Conservation (phyloP, 2,329 filamentous ascomycete genomes). For the Neopestalotiopsis rosae region DNA sequence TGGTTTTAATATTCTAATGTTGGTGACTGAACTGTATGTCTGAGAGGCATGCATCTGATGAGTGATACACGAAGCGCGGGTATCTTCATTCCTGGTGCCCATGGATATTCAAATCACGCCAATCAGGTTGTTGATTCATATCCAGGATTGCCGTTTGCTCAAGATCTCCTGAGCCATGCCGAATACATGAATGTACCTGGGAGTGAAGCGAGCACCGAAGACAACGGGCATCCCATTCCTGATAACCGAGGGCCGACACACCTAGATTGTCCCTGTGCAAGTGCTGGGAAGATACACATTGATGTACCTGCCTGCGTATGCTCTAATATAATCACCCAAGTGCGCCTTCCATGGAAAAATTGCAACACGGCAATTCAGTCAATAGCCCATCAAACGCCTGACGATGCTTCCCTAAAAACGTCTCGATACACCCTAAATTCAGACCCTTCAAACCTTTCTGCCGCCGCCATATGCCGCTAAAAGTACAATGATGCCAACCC, state of each 20-base stretch:
- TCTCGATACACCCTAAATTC: neutral
- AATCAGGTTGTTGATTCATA: no score
- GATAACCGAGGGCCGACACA: no score
- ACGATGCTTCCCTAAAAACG: neutral
- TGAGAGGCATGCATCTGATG: neutral
- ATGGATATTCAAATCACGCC: no score
- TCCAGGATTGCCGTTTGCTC: no score
- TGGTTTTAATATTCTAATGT: neutral
- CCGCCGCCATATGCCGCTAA: neutral
- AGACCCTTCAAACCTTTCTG: neutral
- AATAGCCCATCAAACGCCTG: neutral
- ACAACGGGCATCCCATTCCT: no score
- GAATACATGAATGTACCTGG: no score
- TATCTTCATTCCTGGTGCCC: neutral
- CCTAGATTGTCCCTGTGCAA: no score
- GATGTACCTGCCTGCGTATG: no score
- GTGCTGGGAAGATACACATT: no score
- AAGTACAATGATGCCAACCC: neutral
- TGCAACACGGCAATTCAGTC: neutral
- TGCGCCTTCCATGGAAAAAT: neutral
- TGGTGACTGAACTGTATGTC: neutral
- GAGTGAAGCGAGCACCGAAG: no score
- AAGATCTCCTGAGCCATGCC: no score
- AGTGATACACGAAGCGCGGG: neutral
- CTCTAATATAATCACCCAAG: neutral